Evolutionary conservation across 1,284 basidiomycete genomes (phyloP), one percentile per base, ranked within the genome.

Genomic region (Fereydounia khargensis): DNA sequence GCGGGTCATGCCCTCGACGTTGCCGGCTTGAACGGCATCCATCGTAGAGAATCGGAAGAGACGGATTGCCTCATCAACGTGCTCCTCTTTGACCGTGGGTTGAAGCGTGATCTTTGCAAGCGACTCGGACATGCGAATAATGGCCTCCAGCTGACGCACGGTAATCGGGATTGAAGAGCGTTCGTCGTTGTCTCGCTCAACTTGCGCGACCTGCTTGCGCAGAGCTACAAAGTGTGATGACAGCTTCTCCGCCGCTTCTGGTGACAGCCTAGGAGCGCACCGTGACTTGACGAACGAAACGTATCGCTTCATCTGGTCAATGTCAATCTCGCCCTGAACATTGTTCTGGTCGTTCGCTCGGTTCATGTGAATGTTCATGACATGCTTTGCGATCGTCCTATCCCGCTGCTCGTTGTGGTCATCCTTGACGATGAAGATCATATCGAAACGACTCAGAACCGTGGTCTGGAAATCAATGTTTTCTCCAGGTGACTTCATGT

Each of bases 351-450:
- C 82, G 51, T 84, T 85, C 47, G 80, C 83, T 37, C 88, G 82
- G 77, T 94, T 94, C 91, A 97, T 96, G 77, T 98, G 95, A 43
- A 96, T 89, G 76, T 92, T 92, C 89, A 99, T 94, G 66, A 99
- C 91, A 75, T 97, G 91, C 78, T 87, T 89, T 10, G 95, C 94
- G 65, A 98, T 95, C 65, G 86, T 90, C 74, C 86, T 84, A 77
- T 99, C 95, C 35, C 95, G 83, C 39, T 82, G 80, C 78, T 98
- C 95, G 74, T 97, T 91, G 77, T 98, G 95, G 72, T 97, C 92
- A 73, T 99, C 95, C 76, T 89, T 92, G 62, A 99, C 88, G 65
- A 99, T 95, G 80, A 98, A 99, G 71, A 99, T 98, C 95, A 99
- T 96, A 74, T 99, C 95, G 78, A 99, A 99, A 55, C 95, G 86